These are phyloP conservation scores for Eruca vesicaria DNA, from an alignment of 441 rosid genomes.

Conservation along the genomic window DNA sequence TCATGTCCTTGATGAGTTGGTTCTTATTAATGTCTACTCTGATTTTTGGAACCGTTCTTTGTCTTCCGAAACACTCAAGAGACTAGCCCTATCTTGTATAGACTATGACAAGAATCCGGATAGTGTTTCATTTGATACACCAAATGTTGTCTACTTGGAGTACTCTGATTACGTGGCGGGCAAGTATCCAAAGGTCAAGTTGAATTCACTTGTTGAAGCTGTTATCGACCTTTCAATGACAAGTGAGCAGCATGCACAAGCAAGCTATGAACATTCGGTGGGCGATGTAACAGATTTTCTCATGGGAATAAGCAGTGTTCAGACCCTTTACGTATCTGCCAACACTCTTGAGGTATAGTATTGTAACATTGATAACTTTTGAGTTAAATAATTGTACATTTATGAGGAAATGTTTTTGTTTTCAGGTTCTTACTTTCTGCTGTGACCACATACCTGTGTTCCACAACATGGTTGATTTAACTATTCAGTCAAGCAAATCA, in stretches of 20 bases:
- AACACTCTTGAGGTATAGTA: neutral
- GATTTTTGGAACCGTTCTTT: neutral
- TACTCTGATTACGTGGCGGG: neutral
- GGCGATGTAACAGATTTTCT: neutral
- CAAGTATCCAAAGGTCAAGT: neutral
- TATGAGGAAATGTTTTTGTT: neutral
- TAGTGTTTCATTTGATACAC: slow-evolving; percentile 1
- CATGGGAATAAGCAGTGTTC: neutral
- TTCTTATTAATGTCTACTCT: neutral
- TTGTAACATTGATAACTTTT: neutral
- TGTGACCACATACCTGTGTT: neutral
- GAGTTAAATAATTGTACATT: neutral
- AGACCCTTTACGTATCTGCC: neutral
- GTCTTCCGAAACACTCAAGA: neutral
- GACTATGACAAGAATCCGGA: neutral
- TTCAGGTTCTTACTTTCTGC: neutral
- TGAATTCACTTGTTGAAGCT: neutral
- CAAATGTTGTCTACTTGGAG: neutral
- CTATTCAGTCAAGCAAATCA: neutral
- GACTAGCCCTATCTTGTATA: neutral
- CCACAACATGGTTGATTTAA: neutral
- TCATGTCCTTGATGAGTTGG: neutral
- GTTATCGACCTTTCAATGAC: neutral
- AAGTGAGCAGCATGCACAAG: neutral
- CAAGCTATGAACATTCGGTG: neutral